Conservation (phyloP, 371 early-diverging fungal genomes). For the Basidiobolus meristosporus region DNA sequence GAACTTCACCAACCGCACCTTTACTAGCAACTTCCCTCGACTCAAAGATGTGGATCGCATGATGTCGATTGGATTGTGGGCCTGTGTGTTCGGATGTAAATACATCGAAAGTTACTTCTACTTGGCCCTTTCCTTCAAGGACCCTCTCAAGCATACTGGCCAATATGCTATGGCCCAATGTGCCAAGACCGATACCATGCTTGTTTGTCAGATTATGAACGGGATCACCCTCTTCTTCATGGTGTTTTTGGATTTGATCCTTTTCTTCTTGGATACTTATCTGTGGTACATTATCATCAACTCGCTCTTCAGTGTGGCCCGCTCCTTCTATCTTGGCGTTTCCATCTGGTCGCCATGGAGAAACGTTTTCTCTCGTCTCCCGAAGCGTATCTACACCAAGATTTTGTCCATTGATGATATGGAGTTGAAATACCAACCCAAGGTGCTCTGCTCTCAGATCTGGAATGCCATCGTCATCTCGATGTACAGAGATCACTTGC, state of each 20-base stretch:
- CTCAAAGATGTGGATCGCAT: constrained; percentile 50
- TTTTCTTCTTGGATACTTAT: constrained; percentile 81
- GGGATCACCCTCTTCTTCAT: constrained; percentile 52
- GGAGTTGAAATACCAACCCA: constrained; percentile 52
- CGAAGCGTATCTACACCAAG: constrained; percentile 70
- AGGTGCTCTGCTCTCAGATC: constrained; percentile 57
- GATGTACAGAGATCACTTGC: constrained; percentile 70
- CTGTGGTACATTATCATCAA: constrained; percentile 84
- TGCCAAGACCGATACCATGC: constrained; percentile 12
- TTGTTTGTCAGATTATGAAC: constrained; percentile 37
- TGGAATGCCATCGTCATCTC: constrained; percentile 81
- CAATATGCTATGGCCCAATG: constrained; percentile 30
- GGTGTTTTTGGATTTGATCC: constrained; percentile 53
- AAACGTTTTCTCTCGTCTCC: constrained; percentile 66
- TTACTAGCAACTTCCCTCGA: constrained; percentile 63
- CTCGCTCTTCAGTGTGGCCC: constrained; percentile 55
- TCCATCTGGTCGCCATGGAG: constrained; percentile 82
- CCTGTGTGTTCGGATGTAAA: constrained; percentile 55
- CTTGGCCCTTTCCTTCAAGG: constrained; percentile 63
- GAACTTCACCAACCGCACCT: constrained; percentile 37
- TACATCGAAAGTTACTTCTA: constrained; percentile 70
- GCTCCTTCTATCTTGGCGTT: constrained; percentile 62
- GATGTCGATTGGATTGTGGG: constrained; percentile 60
- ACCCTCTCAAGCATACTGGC: constrained; percentile 51
- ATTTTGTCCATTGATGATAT: constrained; percentile 52